Base-by-base conservation (phyloP, 192 early-diverging fungal genomes). In the Entomortierella lignicola region DNA sequence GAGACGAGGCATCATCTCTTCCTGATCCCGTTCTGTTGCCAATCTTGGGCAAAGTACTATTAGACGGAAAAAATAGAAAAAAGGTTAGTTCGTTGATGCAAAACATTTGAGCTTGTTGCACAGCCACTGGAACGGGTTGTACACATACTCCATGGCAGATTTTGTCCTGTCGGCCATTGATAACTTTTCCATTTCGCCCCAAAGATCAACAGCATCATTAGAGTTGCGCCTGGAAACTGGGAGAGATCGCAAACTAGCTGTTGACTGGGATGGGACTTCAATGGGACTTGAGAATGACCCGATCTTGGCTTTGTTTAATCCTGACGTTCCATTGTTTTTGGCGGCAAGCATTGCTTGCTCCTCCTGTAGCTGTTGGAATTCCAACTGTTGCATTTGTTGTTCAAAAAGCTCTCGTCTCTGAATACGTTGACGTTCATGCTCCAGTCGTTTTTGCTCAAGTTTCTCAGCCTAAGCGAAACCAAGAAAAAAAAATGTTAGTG, bases 211-310 rank as follows among this genome's bases (percentile, higher is more conserved):
- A 47, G 87, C 86, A 65, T 91, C 89, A 31, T 85, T 85, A 44
- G 92, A 93, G 71, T 91, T 93, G 80, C 91, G 90, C 42, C 91
- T 85, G 21, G 92, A 92, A 12, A 81, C 85, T 18, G 92, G 90
- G 10, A 91, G 83, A 47, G 92, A 93, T 50, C 86, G 86, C n/a
- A 66, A 53, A 53, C 30, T 77, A 29, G 62, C 51, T 43, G 57
- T 29, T 4, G 53, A 17, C 25, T 65, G 65, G 21, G 18, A 57
- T 13, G 56, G 25, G n/a, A 64, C 4, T 39, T 63, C 69, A 27
- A 65, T 60, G 3, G 67, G 57, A 29, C 55, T 63, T 12, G 82
- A 74, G 47, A 70, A 48, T 13, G 70, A 70, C 4, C 65, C 66
- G 21, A 69, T 43, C 37, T 69, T 72, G 11, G 66, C 48, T 25